A percentile compares a stretch with the other conserved stretches of the same genome.
phyloP scores from a whole-genome alignment of 441 rosid species.

The Populus hybrid region DNA sequence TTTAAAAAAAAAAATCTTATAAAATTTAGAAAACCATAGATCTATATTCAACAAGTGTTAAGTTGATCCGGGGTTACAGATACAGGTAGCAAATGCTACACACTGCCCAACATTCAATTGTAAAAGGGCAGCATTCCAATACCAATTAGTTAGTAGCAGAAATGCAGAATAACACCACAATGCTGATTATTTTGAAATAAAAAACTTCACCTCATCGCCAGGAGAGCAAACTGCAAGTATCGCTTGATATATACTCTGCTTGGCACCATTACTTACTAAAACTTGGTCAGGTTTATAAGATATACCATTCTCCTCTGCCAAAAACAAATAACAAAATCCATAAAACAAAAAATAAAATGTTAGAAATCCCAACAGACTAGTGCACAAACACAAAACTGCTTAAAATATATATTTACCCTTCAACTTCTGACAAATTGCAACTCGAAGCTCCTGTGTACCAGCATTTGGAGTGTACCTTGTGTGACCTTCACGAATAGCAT shows the following conservation, averaged over 20 bases:
- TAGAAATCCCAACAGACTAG: not conserved
- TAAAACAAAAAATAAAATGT: too few relatives aligned
- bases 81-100: not conserved
- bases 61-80: not conserved
- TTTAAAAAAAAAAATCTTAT: too few relatives aligned
- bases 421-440: conserved; percentile 75
- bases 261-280: conserved; percentile 95
- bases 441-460: conserved; percentile 73
- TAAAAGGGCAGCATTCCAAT: not conserved
- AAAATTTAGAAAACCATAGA: too few relatives aligned
- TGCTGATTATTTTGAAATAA: not conserved
- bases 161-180: not conserved
- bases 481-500: conserved; percentile 84
- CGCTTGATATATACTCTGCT: conserved; percentile 79
- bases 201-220: conserved; percentile 80
- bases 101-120: not conserved
- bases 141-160: conserved; percentile 2
- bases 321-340: not conserved
- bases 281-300: conserved; percentile 77
- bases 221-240: conserved; percentile 87
- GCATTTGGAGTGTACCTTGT: conserved; percentile 94
- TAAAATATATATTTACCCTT: conserved; percentile 41
- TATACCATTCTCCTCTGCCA: conserved; percentile 81
- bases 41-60: not conserved
- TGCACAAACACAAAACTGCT: not conserved